Conservation (phyloP, 2,329 filamentous ascomycete genomes). For the Claviceps sp. region DNA sequence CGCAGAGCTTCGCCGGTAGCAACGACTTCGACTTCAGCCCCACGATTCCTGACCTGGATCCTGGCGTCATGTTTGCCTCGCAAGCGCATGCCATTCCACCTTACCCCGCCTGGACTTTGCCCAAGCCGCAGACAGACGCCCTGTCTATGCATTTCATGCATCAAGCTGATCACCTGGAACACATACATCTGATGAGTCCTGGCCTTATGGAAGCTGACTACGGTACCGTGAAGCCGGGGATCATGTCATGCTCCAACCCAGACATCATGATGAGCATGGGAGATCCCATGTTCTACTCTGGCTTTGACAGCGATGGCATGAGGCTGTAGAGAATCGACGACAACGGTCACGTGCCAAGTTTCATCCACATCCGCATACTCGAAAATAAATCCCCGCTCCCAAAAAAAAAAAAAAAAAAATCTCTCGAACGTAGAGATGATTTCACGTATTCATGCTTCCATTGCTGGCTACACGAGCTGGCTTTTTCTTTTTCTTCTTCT, state of each 20-base stretch:
- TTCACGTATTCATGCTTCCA: too few relatives aligned
- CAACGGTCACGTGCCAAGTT: too few relatives aligned
- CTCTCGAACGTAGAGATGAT: too few relatives aligned
- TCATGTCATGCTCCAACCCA: constrained; percentile 36
- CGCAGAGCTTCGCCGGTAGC: constrained; percentile 33
- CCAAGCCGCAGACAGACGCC: constrained; percentile 14
- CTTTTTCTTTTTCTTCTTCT: too few relatives aligned
- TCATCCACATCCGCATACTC: too few relatives aligned
- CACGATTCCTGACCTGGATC: constrained; percentile 20
- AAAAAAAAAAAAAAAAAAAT: too few relatives aligned
- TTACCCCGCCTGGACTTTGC: constrained; percentile 20
- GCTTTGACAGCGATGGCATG: constrained; percentile 33
- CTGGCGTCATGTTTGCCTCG: constrained; percentile 21
- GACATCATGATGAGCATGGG: constrained; percentile 44
- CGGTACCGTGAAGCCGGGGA: constrained; percentile 41
- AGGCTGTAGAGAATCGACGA: constrained; percentile 16
- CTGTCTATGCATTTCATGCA: constrained; percentile 28
- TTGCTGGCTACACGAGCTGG: too few relatives aligned
- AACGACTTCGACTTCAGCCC: constrained; percentile 24
- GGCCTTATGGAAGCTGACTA: constrained; percentile 38
- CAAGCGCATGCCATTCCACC: constrained; percentile 21
- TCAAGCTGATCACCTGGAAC: constrained; percentile 24
- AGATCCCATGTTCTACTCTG: constrained; percentile 45
- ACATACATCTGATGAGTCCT: constrained; percentile 34
- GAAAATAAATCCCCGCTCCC: too few relatives aligned